Base-by-base conservation (phyloP, 1,139 yeast species). In the Saccharomyces hybrid region DNA sequence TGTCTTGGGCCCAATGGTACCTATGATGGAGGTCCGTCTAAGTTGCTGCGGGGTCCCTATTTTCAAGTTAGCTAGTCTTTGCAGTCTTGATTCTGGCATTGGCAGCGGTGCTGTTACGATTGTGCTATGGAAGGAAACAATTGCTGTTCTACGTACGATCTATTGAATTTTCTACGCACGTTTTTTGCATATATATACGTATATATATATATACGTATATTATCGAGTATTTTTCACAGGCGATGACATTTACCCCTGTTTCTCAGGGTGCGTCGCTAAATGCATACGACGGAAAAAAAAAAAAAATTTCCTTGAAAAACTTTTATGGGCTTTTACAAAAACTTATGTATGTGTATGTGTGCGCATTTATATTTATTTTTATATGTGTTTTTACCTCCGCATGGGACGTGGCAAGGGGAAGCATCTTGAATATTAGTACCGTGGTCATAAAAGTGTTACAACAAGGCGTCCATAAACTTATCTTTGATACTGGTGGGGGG, bases 51-150 rank as follows among this genome's bases (percentile, higher is more conserved):
- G n/a, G n/a, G n/a, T n/a, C n/a, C n/a, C n/a, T n/a, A n/a, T n/a
- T n/a, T n/a, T n/a, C n/a, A n/a, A n/a, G n/a, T n/a, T n/a, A n/a
- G n/a, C n/a, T n/a, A n/a, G n/a, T n/a, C n/a, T n/a, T n/a, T n/a
- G n/a, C n/a, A n/a, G n/a, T n/a, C n/a, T n/a, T n/a, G n/a, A n/a
- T n/a, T n/a, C n/a, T n/a, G n/a, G n/a, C n/a, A n/a, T n/a, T n/a
- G n/a, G n/a, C n/a, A n/a, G 38, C n/a, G 65, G 77, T 73, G 72
- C 99, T 54, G 99, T 91, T 82, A 13, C 7, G 28, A 27, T 27
- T 27, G 28, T 27, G 28, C 28, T 27, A 27, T 27, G 28, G 28
- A 27, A 27, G 28, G 28, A 27, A 27, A 27, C 28, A 27, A 31
- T 31, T 31, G 38, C 38, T 27, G 38, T 31, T 5, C 7, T 31